A percentile compares a stretch with the other conserved stretches of the same genome.
Evolutionary conservation across 305 asterid species (phyloP).

Genomic region (Fraxinus sp.): DNA sequence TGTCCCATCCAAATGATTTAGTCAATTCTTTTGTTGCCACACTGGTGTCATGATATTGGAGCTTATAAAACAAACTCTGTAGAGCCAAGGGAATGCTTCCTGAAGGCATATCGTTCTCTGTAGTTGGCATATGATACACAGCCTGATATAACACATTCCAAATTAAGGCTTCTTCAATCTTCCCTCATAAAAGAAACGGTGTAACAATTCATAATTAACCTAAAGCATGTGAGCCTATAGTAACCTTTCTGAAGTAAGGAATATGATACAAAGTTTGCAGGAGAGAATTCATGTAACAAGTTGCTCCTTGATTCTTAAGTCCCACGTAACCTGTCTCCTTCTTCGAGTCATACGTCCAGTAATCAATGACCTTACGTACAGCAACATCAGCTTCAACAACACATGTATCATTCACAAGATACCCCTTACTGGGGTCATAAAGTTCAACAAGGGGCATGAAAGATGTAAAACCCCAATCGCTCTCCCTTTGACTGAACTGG

Average conservation of each 20-base stretch:
- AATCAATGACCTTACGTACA: slow-evolving; percentile 72
- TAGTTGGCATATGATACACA: slow-evolving; percentile 97
- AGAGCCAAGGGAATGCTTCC: slow-evolving; percentile 92
- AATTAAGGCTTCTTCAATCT: slow-evolving; percentile 30
- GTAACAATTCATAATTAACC: slow-evolving; percentile 18
- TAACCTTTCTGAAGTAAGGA: slow-evolving; percentile 91
- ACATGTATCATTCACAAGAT: slow-evolving; percentile 73
- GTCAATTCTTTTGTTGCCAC: slow-evolving; percentile 94
- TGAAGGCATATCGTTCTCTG: slow-evolving; percentile 87
- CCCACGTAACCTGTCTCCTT: slow-evolving; percentile 94
- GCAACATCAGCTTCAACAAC: slow-evolving; percentile 89
- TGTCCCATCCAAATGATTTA: slow-evolving; percentile 97
- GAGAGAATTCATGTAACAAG: slow-evolving; percentile 93
- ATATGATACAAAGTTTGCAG: slow-evolving; percentile 85
- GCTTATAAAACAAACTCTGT: slow-evolving; percentile 92
- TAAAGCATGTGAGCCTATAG: slow-evolving; percentile 19
- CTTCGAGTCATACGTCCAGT: slow-evolving; percentile 83
- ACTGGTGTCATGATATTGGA: slow-evolving; percentile 78
- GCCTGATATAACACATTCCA: slow-evolving; percentile 51
- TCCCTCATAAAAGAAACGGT: slow-evolving; percentile 18
- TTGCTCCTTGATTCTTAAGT: slow-evolving; percentile 94
- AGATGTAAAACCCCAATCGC: slow-evolving; percentile 63
- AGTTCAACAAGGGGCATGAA: slow-evolving; percentile 57
- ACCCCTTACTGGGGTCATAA: slow-evolving; percentile 66
- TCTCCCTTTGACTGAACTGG: slow-evolving; percentile 50